A percentile compares a stretch with the other conserved stretches of the same genome.
Evolutionary conservation across 2,329 filamentous ascomycete genomes (phyloP).

Genomic region (Fusarium oxysporum): DNA sequence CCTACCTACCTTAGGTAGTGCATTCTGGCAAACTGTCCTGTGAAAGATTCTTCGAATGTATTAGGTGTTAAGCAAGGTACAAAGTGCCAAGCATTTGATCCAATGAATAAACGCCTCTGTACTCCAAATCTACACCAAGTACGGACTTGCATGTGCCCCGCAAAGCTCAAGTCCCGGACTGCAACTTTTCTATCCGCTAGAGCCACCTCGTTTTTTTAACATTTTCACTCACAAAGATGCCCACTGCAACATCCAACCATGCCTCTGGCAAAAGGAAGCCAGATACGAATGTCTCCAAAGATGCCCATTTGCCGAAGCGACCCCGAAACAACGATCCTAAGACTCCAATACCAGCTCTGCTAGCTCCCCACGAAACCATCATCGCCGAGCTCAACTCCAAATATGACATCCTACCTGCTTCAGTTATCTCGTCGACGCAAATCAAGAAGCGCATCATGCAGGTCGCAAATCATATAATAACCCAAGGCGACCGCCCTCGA

Average conservation of each 20-base stretch:
- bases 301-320: conserved; percentile 12
- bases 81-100: not conserved
- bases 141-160: conserved; percentile 18
- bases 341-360: conserved; percentile 39
- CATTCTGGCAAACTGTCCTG: not conserved
- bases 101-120: not conserved
- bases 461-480: conserved; percentile 58
- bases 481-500: conserved; percentile 40
- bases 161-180: conserved; percentile 33
- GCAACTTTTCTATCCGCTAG: conserved; percentile 35
- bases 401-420: conserved; percentile 64
- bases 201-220: conserved; percentile 20
- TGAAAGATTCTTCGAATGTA: not conserved
- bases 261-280: conserved; percentile 38
- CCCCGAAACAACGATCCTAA: not conserved
- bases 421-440: conserved; percentile 69
- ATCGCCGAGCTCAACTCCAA: conserved; percentile 57
- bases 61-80: not conserved
- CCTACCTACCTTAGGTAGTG: not conserved
- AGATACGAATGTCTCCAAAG: not conserved
- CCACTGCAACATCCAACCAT: conserved; percentile 8
- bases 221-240: conserved; percentile 29
- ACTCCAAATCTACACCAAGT: not conserved
- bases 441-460: conserved; percentile 66
- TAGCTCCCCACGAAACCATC: conserved; percentile 56